These are phyloP conservation scores for Boletellus dicymbophilus DNA, from an alignment of 1,284 basidiomycete species.

Conservation along the genomic window DNA sequence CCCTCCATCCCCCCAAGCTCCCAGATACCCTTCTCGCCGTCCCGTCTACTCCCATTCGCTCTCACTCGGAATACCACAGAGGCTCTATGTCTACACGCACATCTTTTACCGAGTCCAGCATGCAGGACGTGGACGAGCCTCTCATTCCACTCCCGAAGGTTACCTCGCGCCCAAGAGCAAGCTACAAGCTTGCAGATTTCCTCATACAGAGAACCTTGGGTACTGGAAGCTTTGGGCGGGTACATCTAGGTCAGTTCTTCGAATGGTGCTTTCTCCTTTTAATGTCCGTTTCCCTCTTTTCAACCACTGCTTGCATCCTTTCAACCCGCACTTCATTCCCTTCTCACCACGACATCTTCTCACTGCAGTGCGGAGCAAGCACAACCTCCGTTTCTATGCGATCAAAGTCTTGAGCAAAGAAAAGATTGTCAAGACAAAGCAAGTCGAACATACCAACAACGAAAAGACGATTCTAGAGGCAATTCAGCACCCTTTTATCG, in stretches of 20 bases:
- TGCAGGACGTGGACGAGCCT: constrained; percentile 39
- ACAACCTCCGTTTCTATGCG: constrained; percentile 92
- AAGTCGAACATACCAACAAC: constrained; percentile 97
- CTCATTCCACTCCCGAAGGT: constrained; percentile 24
- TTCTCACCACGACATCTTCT: background rate
- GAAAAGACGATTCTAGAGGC: constrained; percentile 90
- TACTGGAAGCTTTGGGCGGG: constrained; percentile 93
- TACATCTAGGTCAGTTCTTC: constrained; percentile 76
- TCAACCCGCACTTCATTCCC: background rate
- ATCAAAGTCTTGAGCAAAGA: constrained; percentile 96
- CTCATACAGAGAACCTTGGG: constrained; percentile 81
- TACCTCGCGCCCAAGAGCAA: constrained; percentile 54
- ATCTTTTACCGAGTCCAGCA: constrained; percentile 53
- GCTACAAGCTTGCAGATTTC: constrained; percentile 72
- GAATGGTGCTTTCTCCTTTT: background rate
- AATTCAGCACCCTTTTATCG: constrained; percentile 94
- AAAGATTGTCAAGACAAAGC: constrained; percentile 94
- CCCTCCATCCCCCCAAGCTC: constrained; percentile 3
- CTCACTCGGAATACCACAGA: constrained; percentile 41
- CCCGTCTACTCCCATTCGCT: constrained; percentile 12
- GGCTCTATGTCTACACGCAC: constrained; percentile 68
- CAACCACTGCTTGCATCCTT: background rate
- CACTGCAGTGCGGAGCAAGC: constrained; percentile 77
- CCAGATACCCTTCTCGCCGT: constrained; percentile 6
- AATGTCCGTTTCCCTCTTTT: background rate